Evolutionary conservation across 768 basidiomycete species (phyloP).

Genomic region (Saitozyma podzolica): DNA sequence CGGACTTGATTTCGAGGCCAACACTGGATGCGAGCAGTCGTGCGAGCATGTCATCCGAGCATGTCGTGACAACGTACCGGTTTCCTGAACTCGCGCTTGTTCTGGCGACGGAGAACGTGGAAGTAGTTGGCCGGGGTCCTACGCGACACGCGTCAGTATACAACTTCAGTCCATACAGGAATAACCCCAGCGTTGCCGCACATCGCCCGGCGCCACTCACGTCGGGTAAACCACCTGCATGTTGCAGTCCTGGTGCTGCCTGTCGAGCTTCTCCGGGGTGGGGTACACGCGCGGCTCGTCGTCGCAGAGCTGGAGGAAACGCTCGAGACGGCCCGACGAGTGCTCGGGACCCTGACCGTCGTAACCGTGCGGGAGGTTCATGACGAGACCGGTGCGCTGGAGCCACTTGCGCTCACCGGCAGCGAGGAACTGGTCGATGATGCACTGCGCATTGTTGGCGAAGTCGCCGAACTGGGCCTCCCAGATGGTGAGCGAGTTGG

Average conservation of each 20-base stretch:
- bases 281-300: conserved; percentile 94
- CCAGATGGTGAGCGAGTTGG: conserved; percentile 90
- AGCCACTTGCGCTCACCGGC: conserved; percentile 98
- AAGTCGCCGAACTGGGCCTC: conserved; percentile 98
- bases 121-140: conserved; percentile 96
- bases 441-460: conserved; percentile 93
- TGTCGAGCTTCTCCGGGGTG: conserved; percentile 78
- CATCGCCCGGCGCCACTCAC: conserved; percentile 56
- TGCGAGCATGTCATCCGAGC: not conserved
- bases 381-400: conserved; percentile 84
- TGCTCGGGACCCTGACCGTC: conserved; percentile 99
- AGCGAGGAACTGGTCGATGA: conserved; percentile 98
- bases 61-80: conserved; percentile 61
- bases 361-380: conserved; percentile 90
- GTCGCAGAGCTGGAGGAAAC: conserved; percentile 96
- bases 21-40: not conserved
- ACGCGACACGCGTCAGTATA: not conserved
- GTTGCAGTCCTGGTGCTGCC: conserved; percentile 98
- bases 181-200: not conserved
- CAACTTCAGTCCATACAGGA: no score
- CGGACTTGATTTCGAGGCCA: no score
- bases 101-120: conserved; percentile 95
- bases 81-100: conserved; percentile 97
- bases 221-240: conserved; percentile 99
- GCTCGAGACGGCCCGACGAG: conserved; percentile 89